phyloP scores from a whole-genome alignment of 2,329 filamentous ascomycete species.

The Pseudogymnoascus destructans region DNA sequence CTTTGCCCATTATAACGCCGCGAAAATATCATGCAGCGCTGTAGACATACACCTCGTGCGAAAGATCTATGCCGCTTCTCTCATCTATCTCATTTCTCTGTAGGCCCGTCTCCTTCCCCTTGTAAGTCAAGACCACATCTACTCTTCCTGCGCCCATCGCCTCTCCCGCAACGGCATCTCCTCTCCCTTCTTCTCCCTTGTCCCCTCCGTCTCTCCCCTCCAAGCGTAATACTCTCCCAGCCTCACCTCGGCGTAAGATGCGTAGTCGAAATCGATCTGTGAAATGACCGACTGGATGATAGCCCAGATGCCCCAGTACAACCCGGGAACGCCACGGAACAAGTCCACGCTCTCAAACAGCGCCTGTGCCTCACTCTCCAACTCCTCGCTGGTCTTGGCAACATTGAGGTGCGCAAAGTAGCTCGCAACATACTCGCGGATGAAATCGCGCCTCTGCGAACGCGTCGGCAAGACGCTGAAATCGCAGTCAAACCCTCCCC shows the following conservation, averaged over 20 bases:
- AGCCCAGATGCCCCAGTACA: constrained; percentile 90
- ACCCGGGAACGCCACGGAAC: constrained; percentile 80
- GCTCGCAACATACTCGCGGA: constrained; percentile 66
- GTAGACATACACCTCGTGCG: constrained; percentile 3
- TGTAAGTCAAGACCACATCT: background rate
- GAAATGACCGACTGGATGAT: constrained; percentile 90
- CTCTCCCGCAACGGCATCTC: constrained; percentile 63
- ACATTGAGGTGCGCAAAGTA: constrained; percentile 47
- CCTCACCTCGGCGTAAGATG: constrained; percentile 72
- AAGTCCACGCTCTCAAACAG: constrained; percentile 72
- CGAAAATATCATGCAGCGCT: constrained; percentile 1
- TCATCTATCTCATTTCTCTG: background rate
- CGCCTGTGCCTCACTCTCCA: constrained; percentile 51
- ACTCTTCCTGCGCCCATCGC: constrained; percentile 45
- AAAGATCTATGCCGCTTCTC: constrained; percentile 1
- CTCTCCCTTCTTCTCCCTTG: constrained; percentile 37
- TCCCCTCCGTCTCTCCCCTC: constrained; percentile 61
- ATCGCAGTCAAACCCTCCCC: constrained; percentile 95
- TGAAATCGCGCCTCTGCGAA: constrained; percentile 64
- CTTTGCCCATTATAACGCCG: constrained; percentile 3
- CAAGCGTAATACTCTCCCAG: constrained; percentile 89
- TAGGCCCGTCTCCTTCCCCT: background rate
- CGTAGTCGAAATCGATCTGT: constrained; percentile 94
- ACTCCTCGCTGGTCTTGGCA: constrained; percentile 29
- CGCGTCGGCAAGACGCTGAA: constrained; percentile 69